Evolutionary conservation across 805 yeast genomes (phyloP).

Genomic region (Yamadazyma sp.): DNA sequence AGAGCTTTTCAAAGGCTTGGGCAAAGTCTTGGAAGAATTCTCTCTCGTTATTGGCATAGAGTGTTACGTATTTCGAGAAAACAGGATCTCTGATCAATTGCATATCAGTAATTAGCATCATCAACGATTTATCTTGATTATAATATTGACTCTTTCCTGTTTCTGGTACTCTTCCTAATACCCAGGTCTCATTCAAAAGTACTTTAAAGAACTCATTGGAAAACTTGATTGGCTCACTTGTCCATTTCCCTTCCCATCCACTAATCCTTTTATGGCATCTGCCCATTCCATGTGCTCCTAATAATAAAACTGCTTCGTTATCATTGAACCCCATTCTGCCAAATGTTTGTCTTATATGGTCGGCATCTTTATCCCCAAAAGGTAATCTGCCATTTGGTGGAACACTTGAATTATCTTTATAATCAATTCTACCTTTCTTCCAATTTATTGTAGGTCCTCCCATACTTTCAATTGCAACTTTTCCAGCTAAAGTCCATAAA

Average conservation of each 20-base stretch:
- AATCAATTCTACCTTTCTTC: constrained; percentile 52
- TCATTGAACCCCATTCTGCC: constrained; percentile 58
- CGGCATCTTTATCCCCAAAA: constrained; percentile 43
- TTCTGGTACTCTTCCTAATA: constrained; percentile 45
- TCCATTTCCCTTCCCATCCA: constrained; percentile 91
- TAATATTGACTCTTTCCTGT: constrained; percentile 55
- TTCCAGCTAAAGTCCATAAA: constrained; percentile 73
- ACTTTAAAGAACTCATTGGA: constrained; percentile 63
- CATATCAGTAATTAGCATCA: constrained; percentile 88
- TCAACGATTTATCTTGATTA: constrained; percentile 61
- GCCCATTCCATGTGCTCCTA: constrained; percentile 77
- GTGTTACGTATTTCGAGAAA: constrained; percentile 59
- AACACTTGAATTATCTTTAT: constrained; percentile 21
- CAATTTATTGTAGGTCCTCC: constrained; percentile 61
- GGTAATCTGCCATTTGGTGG: constrained; percentile 54
- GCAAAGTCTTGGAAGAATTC: constrained; percentile 64
- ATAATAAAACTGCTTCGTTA: constrained; percentile 67
- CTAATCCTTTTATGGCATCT: constrained; percentile 69
- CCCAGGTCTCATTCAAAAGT: constrained; percentile 42
- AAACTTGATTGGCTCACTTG: constrained; percentile 71
- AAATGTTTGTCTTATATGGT: constrained; percentile 46
- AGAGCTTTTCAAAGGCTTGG: constrained; percentile 60
- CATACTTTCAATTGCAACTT: constrained; percentile 57
- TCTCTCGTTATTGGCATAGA: constrained; percentile 64
- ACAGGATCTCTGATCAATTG: constrained; percentile 60